Evolutionary conservation across 805 yeast genomes (phyloP).

Genomic region (Ogataea glucozyma): DNA sequence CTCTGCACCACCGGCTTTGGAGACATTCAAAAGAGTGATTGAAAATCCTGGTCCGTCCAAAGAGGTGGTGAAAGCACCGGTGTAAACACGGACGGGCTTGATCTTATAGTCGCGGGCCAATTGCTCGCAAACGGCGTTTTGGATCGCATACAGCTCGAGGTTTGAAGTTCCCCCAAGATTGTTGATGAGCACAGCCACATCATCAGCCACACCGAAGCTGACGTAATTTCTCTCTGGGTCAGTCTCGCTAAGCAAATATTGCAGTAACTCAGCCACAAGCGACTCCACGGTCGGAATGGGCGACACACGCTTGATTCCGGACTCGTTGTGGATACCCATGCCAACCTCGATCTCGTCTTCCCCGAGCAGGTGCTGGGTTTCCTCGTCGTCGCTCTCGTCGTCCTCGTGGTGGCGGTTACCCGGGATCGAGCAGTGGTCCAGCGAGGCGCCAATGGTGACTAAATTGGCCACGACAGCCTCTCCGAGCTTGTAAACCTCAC

Average conservation of each 20-base stretch:
- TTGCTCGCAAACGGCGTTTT: conserved; percentile 55
- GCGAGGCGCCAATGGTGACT: conserved; percentile 86
- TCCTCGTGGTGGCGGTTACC: conserved; percentile 61
- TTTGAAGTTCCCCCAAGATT: conserved; percentile 89
- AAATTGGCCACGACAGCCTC: conserved; percentile 58
- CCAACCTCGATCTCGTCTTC: conserved; percentile 82
- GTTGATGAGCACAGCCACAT: conserved; percentile 73
- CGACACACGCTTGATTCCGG: conserved; percentile 66
- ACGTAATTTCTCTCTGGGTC: conserved; percentile 85
- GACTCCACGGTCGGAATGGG: conserved; percentile 73
- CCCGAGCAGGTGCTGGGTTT: conserved; percentile 42
- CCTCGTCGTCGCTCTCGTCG: conserved; percentile 35
- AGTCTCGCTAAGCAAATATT: conserved; percentile 56
- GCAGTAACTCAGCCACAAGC: conserved; percentile 57
- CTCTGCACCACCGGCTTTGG: conserved; percentile 48
- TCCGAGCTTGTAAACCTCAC: conserved; percentile 60
- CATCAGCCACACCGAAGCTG: conserved; percentile 54
- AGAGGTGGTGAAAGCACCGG: conserved; percentile 85
- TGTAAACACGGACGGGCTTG: conserved; percentile 65
- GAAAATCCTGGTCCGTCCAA: conserved; percentile 92
- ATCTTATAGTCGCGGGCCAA: conserved; percentile 55
- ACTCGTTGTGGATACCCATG: conserved; percentile 95
- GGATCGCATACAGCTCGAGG: conserved; percentile 73
- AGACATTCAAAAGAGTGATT: conserved; percentile 72
- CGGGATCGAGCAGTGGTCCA: conserved; percentile 89